phyloP scores from a whole-genome alignment of 495 filamentous ascomycete genomes.

The Amorphotheca resinae region DNA sequence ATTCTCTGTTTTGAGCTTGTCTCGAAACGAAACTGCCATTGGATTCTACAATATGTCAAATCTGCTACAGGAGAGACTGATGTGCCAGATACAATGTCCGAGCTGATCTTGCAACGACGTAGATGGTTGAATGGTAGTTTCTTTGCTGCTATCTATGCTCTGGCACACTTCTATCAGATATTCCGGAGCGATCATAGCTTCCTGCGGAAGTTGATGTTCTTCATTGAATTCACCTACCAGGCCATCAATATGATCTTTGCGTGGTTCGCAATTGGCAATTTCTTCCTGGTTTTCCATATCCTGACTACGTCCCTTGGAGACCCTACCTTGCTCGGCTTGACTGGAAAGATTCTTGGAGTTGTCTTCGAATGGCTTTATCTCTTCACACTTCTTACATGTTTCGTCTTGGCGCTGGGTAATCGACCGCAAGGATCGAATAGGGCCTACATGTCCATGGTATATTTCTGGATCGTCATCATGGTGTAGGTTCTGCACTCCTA shows the following conservation, averaged over 20 bases:
- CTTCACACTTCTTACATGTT: slow-evolving; percentile 82
- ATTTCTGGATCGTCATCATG: slow-evolving; percentile 96
- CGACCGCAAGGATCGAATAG: slow-evolving; percentile 87
- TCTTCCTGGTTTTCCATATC: slow-evolving; percentile 98
- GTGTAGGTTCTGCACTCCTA: slow-evolving; percentile 37
- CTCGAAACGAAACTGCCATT: slow-evolving; percentile 89
- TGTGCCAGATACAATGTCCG: slow-evolving; percentile 88
- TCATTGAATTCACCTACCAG: slow-evolving; percentile 88
- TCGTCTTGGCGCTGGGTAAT: slow-evolving; percentile 90
- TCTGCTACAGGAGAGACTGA: slow-evolving; percentile 93
- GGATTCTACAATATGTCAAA: slow-evolving; percentile 97
- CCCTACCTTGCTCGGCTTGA: slow-evolving; percentile 51
- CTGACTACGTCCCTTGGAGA: slow-evolving; percentile 73
- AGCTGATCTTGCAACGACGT: slow-evolving; percentile 91
- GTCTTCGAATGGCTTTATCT: slow-evolving; percentile 97
- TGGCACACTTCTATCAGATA: slow-evolving; percentile 89
- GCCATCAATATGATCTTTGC: slow-evolving; percentile 95
- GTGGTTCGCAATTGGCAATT: slow-evolving; percentile 99
- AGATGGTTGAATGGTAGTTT: slow-evolving; percentile 98
- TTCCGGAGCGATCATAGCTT: slow-evolving; percentile 84
- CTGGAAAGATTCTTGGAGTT: slow-evolving; percentile 68
- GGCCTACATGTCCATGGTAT: slow-evolving; percentile 92
- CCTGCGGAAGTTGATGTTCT: slow-evolving; percentile 75
- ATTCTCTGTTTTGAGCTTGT: slow-evolving; percentile 99
- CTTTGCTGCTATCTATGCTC: slow-evolving; percentile 93